A percentile compares a stretch with the other conserved stretches of the same genome.
phyloP scores from a whole-genome alignment of 495 filamentous ascomycete genomes.

The Neurospora sp. region DNA sequence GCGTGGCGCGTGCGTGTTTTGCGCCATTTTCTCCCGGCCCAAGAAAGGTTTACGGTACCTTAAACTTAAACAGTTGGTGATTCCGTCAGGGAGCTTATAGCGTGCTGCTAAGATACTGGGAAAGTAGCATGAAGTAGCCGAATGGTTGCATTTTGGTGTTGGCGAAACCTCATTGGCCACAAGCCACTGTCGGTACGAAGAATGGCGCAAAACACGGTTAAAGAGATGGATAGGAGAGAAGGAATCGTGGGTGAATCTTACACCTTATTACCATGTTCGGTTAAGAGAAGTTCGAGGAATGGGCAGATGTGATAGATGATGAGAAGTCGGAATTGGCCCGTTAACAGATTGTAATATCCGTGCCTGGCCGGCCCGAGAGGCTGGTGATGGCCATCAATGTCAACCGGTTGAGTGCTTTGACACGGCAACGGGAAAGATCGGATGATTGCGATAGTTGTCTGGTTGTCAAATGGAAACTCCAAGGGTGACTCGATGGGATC shows the following conservation, averaged over 20 bases:
- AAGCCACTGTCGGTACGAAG: neutral
- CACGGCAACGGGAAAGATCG: neutral
- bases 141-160: neutral
- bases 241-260: neutral
- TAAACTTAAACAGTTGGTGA: neutral
- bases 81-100: neutral
- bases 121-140: neutral
- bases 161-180: neutral
- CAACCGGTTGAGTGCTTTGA: neutral
- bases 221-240: neutral
- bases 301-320: neutral
- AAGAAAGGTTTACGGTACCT: neutral
- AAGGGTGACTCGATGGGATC: conserved; percentile 15
- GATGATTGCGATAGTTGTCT: neutral
- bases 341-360: neutral
- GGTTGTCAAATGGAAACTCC: neutral
- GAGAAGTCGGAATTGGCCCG: neutral
- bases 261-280: neutral
- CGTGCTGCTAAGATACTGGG: neutral
- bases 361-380: neutral
- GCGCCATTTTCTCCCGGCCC: neutral
- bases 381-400: neutral
- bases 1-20: neutral
- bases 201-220: no score
- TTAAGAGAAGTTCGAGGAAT: neutral